These are phyloP conservation scores for Boletellus sp. DNA, from an alignment of 1,284 basidiomycete species.

Conservation along the genomic window DNA sequence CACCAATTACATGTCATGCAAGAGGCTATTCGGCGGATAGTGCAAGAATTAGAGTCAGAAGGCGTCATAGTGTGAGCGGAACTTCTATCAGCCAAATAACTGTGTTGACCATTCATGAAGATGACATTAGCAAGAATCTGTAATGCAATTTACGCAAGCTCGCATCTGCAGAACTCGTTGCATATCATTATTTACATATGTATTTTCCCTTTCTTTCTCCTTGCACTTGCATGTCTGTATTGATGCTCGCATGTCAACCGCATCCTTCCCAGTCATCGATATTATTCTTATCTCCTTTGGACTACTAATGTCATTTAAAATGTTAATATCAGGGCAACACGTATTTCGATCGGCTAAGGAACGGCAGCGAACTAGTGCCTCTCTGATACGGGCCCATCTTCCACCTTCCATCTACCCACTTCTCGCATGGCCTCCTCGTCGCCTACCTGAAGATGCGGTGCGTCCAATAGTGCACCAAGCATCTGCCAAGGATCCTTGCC, in stretches of 20 bases:
- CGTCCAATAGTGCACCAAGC: slow-evolving; percentile 72
- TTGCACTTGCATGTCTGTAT: neutral
- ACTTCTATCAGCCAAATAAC: neutral
- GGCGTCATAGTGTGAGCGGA: slow-evolving; percentile 17
- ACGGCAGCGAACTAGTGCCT: slow-evolving; percentile 37
- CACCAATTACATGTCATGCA: slow-evolving; percentile 25
- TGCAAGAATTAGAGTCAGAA: slow-evolving; percentile 26
- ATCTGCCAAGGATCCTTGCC: slow-evolving; percentile 93
- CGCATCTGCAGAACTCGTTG: too few relatives aligned
- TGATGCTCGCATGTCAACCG: neutral
- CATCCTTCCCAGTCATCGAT: neutral
- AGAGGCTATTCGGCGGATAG: slow-evolving; percentile 26
- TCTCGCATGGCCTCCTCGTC: slow-evolving; percentile 82
- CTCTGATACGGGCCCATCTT: slow-evolving; percentile 57
- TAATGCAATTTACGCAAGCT: too few relatives aligned
- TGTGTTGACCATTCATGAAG: slow-evolving; percentile 2
- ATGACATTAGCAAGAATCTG: slow-evolving; percentile 2
- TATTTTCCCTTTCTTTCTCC: slow-evolving; percentile 2
- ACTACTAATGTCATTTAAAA: slow-evolving; percentile 1
- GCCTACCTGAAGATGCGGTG: slow-evolving; percentile 62
- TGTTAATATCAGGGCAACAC: too few relatives aligned
- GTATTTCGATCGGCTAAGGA: too few relatives aligned
- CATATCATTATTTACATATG: slow-evolving; percentile 23
- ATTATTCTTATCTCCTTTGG: neutral
- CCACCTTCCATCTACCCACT: slow-evolving; percentile 84